These are phyloP conservation scores for Apiospora marii DNA, from an alignment of 2,329 filamentous ascomycete genomes.

Conservation along the genomic window DNA sequence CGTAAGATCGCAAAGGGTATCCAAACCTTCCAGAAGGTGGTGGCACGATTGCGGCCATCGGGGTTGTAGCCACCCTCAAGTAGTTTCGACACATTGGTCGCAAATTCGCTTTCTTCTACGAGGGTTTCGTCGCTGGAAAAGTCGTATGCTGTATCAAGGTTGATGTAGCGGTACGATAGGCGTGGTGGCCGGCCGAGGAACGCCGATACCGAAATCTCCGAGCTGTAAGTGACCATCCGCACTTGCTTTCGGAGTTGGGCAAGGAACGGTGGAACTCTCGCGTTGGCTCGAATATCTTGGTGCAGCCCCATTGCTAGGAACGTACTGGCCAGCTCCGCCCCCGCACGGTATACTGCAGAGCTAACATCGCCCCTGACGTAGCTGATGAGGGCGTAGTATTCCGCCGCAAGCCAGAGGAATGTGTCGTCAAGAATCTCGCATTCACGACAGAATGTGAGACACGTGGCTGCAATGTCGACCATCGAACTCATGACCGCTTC, in stretches of 20 bases:
- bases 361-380: slow-evolving; percentile 41
- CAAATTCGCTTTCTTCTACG: slow-evolving; percentile 36
- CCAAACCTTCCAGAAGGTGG: slow-evolving; percentile 39
- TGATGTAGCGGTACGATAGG: slow-evolving; percentile 44
- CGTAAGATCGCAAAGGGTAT: slow-evolving; percentile 36
- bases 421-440: slow-evolving; percentile 43
- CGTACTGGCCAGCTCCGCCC: slow-evolving; percentile 40
- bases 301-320: slow-evolving; percentile 45
- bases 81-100: slow-evolving; percentile 35
- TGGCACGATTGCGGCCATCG: slow-evolving; percentile 33
- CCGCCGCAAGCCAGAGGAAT: slow-evolving; percentile 43
- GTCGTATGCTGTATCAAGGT: slow-evolving; percentile 39
- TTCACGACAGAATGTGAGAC: slow-evolving; percentile 43
- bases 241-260: slow-evolving; percentile 40
- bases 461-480: slow-evolving; percentile 39
- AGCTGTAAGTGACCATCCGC: slow-evolving; percentile 37
- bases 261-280: slow-evolving; percentile 43
- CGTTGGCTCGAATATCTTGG: slow-evolving; percentile 39
- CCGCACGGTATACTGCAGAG: slow-evolving; percentile 40
- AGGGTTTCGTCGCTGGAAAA: slow-evolving; percentile 39
- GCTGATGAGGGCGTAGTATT: slow-evolving; percentile 35
- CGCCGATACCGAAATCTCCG: slow-evolving; percentile 41
- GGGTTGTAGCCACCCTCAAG: slow-evolving; percentile 42
- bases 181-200: slow-evolving; percentile 46
- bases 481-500: slow-evolving; percentile 39